A percentile compares a stretch with the other conserved stretches of the same genome.
Conservation (phyloP, 2,329 filamentous ascomycete species). For the Colletotrichum caudatum region DNA sequence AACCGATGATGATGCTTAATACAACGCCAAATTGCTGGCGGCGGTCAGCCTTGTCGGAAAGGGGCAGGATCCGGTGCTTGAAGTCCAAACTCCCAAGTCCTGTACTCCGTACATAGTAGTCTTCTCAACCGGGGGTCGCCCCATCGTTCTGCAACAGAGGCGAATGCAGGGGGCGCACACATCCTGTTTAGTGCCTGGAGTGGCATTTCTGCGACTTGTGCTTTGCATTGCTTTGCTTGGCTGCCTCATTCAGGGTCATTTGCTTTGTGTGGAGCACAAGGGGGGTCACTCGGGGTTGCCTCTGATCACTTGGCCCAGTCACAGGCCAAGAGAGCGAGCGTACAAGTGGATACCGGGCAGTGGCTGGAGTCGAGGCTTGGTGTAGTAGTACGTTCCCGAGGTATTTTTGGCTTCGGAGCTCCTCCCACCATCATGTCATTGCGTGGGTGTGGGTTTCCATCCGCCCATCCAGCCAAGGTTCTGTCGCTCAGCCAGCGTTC, state of each 20-base stretch:
- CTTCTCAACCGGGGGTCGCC: conserved; percentile 18
- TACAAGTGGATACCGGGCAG: conserved; percentile 13
- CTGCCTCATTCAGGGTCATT: conserved; percentile 39
- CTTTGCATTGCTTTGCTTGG: conserved; percentile 34
- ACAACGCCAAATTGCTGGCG: conserved; percentile 35
- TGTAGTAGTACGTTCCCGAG: background rate
- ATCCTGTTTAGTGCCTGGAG: conserved; percentile 8
- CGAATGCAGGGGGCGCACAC: conserved; percentile 40
- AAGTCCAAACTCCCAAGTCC: background rate
- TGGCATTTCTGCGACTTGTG: conserved; percentile 15
- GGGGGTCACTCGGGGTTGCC: conserved; percentile 5
- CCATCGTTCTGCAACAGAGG: conserved; percentile 41
- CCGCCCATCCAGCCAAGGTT: background rate
- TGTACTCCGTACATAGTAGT: background rate
- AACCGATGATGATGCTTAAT: conserved; percentile 33
- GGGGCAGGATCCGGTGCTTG: conserved; percentile 4
- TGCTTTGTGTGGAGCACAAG: conserved; percentile 34
- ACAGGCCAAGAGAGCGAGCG: background rate
- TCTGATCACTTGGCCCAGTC: conserved; percentile 21
- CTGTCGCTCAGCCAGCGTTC: conserved; percentile 12
- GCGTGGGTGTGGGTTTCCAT: background rate
- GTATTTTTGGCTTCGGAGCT: conserved; percentile 40
- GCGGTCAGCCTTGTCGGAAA: conserved; percentile 34
- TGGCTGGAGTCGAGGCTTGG: conserved; percentile 29
- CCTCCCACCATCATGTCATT: conserved; percentile 17